Percentiles rank a stretch among this genome's conserved stretches.
These are phyloP conservation scores for Agroathelia rolfsii DNA, from an alignment of 1,284 basidiomycete species.

Conservation along the genomic window DNA sequence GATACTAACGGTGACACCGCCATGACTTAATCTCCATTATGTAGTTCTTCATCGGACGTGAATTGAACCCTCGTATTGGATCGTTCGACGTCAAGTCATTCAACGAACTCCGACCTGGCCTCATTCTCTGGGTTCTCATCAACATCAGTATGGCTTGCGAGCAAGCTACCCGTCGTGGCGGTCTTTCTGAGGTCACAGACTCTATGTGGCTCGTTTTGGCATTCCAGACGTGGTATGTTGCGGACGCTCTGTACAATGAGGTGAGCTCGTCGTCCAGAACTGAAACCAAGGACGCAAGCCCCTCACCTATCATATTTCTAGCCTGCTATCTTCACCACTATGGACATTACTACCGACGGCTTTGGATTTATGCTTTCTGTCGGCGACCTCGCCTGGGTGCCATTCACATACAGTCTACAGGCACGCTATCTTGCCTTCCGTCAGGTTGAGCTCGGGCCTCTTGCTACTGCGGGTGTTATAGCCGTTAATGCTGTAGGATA, in stretches of 20 bases:
- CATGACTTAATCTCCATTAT: conserved; percentile 3
- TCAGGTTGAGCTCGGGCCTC: conserved; percentile 69
- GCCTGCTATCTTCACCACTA: conserved; percentile 86
- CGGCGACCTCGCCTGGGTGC: conserved; percentile 92
- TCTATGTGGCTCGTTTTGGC: conserved; percentile 85
- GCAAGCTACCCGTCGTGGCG: conserved; percentile 75
- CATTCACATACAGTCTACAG: conserved; percentile 91
- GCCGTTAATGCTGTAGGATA: conserved; percentile 71
- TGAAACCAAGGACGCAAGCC: neutral
- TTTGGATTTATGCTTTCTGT: conserved; percentile 98
- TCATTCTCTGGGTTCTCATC: conserved; percentile 91
- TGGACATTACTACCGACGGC: conserved; percentile 97
- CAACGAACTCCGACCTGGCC: conserved; percentile 91
- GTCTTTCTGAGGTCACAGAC: conserved; percentile 65
- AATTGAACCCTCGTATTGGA: conserved; percentile 86
- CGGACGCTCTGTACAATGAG: conserved; percentile 85
- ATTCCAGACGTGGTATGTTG: conserved; percentile 86
- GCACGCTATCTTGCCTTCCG: conserved; percentile 89
- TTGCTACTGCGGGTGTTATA: conserved; percentile 54
- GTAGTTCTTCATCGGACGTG: conserved; percentile 96
- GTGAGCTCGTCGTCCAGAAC: conserved; percentile 28
- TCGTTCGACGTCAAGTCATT: conserved; percentile 95
- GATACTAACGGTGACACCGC: conserved; percentile 5
- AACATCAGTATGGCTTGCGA: conserved; percentile 89
- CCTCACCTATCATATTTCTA: conserved; percentile 16